These are phyloP conservation scores for Amesomyces nigricolor DNA, from an alignment of 2,329 filamentous ascomycete species.

Conservation along the genomic window DNA sequence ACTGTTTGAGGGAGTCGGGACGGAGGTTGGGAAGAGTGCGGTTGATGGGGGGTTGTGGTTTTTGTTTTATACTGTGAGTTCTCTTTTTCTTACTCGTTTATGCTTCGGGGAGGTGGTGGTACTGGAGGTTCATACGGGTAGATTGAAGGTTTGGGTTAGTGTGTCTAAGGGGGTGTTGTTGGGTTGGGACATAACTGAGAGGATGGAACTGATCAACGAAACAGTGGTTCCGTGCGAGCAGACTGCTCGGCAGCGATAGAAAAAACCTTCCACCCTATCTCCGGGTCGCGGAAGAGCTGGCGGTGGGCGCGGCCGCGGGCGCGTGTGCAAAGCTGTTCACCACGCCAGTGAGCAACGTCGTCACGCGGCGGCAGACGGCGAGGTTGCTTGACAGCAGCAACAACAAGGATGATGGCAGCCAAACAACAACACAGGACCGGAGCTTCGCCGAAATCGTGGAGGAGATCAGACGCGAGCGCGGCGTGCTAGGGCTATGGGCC, in stretches of 20 bases:
- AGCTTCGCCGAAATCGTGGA: conserved; percentile 53
- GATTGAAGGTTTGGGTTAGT: conserved; percentile 10
- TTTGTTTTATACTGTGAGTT: conserved; percentile 62
- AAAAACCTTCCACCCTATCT: conserved; percentile 36
- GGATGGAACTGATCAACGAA: no score
- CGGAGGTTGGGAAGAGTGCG: conserved; percentile 61
- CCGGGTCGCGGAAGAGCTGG: conserved; percentile 64
- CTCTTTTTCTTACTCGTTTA: no score
- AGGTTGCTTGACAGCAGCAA: conserved; percentile 10
- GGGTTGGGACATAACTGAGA: no score
- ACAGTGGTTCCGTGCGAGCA: conserved; percentile 33
- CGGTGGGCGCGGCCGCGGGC: conserved; percentile 67
- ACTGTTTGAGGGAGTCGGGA: conserved; percentile 62
- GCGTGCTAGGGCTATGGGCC: conserved; percentile 70
- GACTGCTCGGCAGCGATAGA: conserved; percentile 37
- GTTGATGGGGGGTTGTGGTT: conserved; percentile 83
- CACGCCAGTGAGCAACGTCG: conserved; percentile 74
- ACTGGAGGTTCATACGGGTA: conserved; percentile 17
- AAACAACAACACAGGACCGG: conserved; percentile 26
- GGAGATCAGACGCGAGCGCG: conserved; percentile 61
- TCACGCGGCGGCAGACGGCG: conserved; percentile 73
- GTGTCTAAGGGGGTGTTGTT: not conserved
- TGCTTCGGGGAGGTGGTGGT: no score
- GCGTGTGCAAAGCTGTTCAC: conserved; percentile 70
- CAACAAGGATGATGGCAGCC: not conserved